Evolutionary conservation across 2,329 filamentous ascomycete genomes (phyloP).

Genomic region (Hypomyces perniciosus): DNA sequence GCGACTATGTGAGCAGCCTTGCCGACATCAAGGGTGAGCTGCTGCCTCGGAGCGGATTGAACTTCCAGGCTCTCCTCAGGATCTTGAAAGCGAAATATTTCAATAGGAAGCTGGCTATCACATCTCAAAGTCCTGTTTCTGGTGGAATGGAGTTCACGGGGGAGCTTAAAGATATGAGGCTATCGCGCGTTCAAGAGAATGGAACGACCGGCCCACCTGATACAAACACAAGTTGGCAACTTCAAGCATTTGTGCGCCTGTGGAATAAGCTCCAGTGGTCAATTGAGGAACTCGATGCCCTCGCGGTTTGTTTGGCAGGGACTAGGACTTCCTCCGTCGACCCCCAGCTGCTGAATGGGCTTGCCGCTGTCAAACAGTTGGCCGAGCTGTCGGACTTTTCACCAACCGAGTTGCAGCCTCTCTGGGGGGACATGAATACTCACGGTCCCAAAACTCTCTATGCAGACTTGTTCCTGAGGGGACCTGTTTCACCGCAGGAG

Average conservation of each 20-base stretch:
- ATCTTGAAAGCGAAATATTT: neutral
- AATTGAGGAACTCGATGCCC: neutral
- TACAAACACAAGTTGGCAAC: neutral
- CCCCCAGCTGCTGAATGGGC: neutral
- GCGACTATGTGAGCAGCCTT: neutral
- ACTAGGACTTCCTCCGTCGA: neutral
- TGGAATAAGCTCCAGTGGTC: neutral
- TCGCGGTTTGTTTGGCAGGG: neutral
- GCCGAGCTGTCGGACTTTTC: neutral
- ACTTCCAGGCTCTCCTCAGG: neutral
- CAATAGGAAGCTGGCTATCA: neutral
- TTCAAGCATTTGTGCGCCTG: neutral
- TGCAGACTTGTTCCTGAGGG: neutral
- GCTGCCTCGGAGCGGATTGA: neutral
- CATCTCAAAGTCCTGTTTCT: neutral
- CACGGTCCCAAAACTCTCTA: neutral
- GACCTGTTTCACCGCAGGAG: neutral
- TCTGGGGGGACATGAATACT: neutral
- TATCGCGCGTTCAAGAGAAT: neutral
- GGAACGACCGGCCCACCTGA: neutral
- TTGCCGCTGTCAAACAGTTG: neutral
- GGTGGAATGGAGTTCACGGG: neutral
- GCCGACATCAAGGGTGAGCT: neutral
- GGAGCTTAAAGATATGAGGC: neutral
- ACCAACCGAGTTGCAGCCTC: neutral